Evolutionary conservation across 345 rosid species (phyloP).

Genomic region (Melaleuca quinquenervia): DNA sequence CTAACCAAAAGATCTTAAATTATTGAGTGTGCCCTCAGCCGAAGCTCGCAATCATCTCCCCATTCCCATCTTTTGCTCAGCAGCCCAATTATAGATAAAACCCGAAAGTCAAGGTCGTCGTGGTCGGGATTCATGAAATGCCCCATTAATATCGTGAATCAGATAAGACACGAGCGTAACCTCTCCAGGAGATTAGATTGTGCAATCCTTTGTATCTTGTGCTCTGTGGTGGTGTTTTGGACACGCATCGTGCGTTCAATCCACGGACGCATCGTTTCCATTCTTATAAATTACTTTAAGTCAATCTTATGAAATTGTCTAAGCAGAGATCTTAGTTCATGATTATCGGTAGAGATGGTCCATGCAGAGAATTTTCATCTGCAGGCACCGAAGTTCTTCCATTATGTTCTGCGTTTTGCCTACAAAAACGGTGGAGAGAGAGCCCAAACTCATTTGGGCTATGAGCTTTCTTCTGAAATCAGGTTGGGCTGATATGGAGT

Average conservation of each 20-base stretch:
- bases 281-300: neutral
- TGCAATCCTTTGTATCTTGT: neutral
- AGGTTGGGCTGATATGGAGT: neutral
- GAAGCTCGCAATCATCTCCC: neutral
- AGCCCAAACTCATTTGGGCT: neutral
- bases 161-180: neutral
- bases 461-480: neutral
- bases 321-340: neutral
- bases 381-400: neutral
- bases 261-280: neutral
- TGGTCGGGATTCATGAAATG: no score
- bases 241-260: neutral
- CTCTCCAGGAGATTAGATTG: neutral
- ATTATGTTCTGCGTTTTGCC: neutral
- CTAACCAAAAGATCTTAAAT: neutral
- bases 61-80: neutral
- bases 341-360: neutral
- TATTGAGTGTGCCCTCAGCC: neutral
- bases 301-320: neutral
- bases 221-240: neutral
- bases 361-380: neutral
- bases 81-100: neutral
- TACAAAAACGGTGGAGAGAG: neutral
- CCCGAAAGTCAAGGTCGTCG: neutral
- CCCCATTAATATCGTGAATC: neutral